Evolutionary conservation across 2,329 filamentous ascomycete species (phyloP).

Genomic region (Ophiostoma himal-ulmi): DNA sequence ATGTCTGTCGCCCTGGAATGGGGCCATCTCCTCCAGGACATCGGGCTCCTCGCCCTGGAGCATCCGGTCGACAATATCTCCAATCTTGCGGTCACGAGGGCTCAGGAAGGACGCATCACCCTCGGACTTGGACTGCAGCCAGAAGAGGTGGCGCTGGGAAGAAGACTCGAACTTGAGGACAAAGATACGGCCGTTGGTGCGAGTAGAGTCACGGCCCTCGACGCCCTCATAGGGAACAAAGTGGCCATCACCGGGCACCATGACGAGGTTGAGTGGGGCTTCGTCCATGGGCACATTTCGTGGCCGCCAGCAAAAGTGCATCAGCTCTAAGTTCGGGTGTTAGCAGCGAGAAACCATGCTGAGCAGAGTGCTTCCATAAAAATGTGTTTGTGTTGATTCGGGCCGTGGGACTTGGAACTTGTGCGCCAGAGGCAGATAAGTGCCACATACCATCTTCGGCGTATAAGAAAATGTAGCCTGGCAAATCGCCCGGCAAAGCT

Average conservation of each 20-base stretch:
- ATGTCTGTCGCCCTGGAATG: conserved; percentile 45
- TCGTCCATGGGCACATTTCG: conserved; percentile 64
- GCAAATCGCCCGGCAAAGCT: conserved; percentile 53
- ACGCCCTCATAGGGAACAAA: conserved; percentile 74
- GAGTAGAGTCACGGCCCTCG: conserved; percentile 50
- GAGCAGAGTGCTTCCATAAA: background rate
- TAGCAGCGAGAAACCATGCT: background rate
- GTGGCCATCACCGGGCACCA: conserved; percentile 83
- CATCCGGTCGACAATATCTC: conserved; percentile 76
- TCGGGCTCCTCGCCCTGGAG: conserved; percentile 87
- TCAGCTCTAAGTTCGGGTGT: conserved; percentile 54
- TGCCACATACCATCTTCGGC: conserved; percentile 66
- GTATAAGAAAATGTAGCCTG: conserved; percentile 89
- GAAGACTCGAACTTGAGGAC: conserved; percentile 90
- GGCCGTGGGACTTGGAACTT: too few relatives aligned
- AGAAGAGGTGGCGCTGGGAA: conserved; percentile 87
- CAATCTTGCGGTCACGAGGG: conserved; percentile 77
- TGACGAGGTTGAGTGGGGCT: conserved; percentile 82
- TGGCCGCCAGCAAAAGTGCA: conserved; percentile 96
- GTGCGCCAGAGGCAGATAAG: background rate
- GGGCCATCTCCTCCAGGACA: conserved; percentile 61
- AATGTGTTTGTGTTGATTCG: too few relatives aligned
- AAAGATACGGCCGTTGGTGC: conserved; percentile 85
- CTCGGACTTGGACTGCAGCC: conserved; percentile 89
- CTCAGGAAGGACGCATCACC: conserved; percentile 74